Evolutionary conservation across 352 stramenopile genomes (phyloP).

Genomic region (Blastocystis sp.): DNA sequence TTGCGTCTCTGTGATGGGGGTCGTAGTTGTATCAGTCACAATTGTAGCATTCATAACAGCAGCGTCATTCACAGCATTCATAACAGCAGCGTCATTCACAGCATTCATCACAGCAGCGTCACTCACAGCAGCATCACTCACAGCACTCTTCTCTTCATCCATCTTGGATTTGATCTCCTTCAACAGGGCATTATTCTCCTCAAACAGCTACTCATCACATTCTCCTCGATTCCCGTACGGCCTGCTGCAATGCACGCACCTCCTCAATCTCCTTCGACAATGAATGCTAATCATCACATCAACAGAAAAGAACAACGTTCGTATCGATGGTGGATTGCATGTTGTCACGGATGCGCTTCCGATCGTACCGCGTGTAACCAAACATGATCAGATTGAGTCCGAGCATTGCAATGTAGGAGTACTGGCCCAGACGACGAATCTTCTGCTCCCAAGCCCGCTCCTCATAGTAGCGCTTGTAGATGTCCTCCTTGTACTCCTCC

Average conservation of each 20-base stretch:
- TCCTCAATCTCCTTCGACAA: slow-evolving; percentile 21
- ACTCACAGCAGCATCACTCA: too few relatives aligned
- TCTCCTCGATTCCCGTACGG: not conserved
- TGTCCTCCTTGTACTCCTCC: slow-evolving; percentile 62
- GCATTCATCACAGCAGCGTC: too few relatives aligned
- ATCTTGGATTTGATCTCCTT: not conserved
- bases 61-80: too few relatives aligned
- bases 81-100: too few relatives aligned
- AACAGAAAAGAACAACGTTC: not conserved
- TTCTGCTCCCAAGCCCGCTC: slow-evolving; percentile 63
- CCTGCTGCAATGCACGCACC: not conserved
- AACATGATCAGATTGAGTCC: slow-evolving; percentile 47
- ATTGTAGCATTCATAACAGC: too few relatives aligned
- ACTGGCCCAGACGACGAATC: slow-evolving; percentile 50
- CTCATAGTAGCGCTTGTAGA: slow-evolving; percentile 65
- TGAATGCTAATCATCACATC: not conserved
- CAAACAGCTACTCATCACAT: slow-evolving; percentile 5
- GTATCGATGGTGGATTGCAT: slow-evolving; percentile 48
- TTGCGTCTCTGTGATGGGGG: too few relatives aligned
- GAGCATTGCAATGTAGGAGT: slow-evolving; percentile 59
- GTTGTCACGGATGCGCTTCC: slow-evolving; percentile 47
- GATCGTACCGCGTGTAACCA: slow-evolving; percentile 45
- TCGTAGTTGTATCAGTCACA: too few relatives aligned
- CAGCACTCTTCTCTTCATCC: too few relatives aligned
- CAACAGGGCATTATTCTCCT: slow-evolving; percentile 4